Evolutionary conservation across 345 rosid genomes (phyloP), one percentile per base, ranked within the genome.

Genomic region (Moringa oleifera): DNA sequence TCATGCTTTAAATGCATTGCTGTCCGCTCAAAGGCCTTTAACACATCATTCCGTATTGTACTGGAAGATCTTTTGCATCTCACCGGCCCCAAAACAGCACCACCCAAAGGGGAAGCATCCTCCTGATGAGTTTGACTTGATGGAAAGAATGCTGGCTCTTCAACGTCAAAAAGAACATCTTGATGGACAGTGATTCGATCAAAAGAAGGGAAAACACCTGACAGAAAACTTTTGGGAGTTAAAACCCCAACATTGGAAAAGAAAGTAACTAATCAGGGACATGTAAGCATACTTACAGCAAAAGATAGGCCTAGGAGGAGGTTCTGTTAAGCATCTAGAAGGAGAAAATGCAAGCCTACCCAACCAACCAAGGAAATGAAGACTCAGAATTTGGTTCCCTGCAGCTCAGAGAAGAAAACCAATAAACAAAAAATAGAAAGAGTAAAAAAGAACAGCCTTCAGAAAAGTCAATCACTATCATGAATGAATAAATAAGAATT

Each of bases 91-190:
- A 9, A 55, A 62, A 37, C 54, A 63, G 20, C n/a, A 61, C 31
- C 58, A 55, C 50, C 25, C 23, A 58, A 59, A 58, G 50, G 57
- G 53, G 53, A 71, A 51, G 51, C 61, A 54, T 61, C 58, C 65
- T 20, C 47, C 37, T 45, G 16, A 56, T 57, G 28, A 64, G 61
- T 41, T 58, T 46, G 58, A 22, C 7, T 20, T 28, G 33, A 8
- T 28, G 33, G 5, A 19, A 33, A 53, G 54, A 15, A 22, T 51
- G 61, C 24, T 58, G 58, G 36, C 53, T 58, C 25, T 53, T 55
- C 63, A 41, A 25, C 16, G 20, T 55, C 17, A 22, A 11, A 51
- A 20, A 49, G 1, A 31, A 5, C 56, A 20, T 56, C 56, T 58
- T 28, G 33, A 20, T 61, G 21, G 41, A n/a, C 8, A 7, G 25